Evolutionary conservation across 2,329 filamentous ascomycete genomes (phyloP).

Genomic region (Phaeosphaeria sp.): DNA sequence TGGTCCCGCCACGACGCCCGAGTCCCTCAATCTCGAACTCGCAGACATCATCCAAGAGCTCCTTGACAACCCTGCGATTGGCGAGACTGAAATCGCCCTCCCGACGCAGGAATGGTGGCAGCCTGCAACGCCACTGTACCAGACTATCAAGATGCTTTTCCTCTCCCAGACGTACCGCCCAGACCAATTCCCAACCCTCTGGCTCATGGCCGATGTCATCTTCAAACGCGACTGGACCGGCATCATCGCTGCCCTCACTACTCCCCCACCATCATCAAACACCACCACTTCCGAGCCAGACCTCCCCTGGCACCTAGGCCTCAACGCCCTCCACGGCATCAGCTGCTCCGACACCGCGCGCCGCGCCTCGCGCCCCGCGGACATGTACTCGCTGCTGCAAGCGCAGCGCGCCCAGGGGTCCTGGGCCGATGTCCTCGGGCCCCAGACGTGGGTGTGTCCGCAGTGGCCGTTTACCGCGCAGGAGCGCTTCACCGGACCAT

Average conservation of each 20-base stretch:
- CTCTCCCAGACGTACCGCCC: background rate
- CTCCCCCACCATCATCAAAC: slow-evolving; percentile 1
- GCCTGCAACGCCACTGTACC: background rate
- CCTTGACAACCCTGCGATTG: background rate
- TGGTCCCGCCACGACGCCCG: background rate
- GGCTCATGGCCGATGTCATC: background rate
- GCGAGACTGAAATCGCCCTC: background rate
- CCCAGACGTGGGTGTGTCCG: slow-evolving; percentile 16
- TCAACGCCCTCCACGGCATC: background rate
- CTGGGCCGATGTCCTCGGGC: background rate
- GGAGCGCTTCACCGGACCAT: slow-evolving; percentile 21
- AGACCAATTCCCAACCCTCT: background rate
- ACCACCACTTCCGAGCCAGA: background rate
- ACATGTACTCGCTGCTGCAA: background rate
- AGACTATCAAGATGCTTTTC: background rate
- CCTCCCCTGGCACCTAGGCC: slow-evolving; percentile 12
- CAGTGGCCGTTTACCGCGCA: slow-evolving; percentile 8
- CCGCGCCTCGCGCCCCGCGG: background rate
- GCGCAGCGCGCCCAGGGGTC: background rate
- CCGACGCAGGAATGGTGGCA: background rate
- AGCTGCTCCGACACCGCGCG: slow-evolving; percentile 1
- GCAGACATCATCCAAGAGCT: background rate
- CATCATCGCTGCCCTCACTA: background rate
- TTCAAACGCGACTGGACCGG: background rate
- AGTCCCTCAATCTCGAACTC: background rate